Percentiles rank a stretch among this genome's conserved stretches.
These are phyloP conservation scores for Ceratobasidium sp. DNA, from an alignment of 1,284 basidiomycete genomes.

Conservation along the genomic window DNA sequence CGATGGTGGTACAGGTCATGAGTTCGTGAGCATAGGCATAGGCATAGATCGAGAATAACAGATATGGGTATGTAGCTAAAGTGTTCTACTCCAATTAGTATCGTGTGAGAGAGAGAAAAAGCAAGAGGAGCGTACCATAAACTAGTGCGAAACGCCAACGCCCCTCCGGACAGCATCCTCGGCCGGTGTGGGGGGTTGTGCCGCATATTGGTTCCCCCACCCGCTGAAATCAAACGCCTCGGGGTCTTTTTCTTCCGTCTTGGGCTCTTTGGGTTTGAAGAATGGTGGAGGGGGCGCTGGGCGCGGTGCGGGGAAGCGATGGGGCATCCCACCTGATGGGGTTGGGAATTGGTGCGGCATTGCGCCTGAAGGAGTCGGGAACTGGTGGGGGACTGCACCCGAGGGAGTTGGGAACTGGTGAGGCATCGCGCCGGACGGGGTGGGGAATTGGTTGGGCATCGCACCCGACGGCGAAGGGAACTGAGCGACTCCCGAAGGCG, in stretches of 20 bases:
- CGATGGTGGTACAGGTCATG: not conserved
- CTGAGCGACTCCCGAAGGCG: not conserved
- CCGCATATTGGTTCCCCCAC: slow-evolving; percentile 26
- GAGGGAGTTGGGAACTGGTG: not conserved
- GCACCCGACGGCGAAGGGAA: not conserved
- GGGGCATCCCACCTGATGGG: not conserved
- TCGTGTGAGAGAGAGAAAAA: not conserved
- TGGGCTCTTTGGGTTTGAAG: not conserved
- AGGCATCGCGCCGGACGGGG: not conserved
- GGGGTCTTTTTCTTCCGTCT: slow-evolving; percentile 19
- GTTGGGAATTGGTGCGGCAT: not conserved
- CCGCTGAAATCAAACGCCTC: slow-evolving; percentile 34
- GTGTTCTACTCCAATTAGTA: not conserved
- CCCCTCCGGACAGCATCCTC: slow-evolving; percentile 26
- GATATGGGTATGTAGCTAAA: too few species aligned
- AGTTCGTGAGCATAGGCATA: not conserved
- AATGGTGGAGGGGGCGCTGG: slow-evolving; percentile 3
- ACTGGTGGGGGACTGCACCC: not conserved
- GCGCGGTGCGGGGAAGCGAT: not conserved
- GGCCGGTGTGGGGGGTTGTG: slow-evolving; percentile 18
- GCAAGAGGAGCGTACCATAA: not conserved
- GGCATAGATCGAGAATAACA: not conserved
- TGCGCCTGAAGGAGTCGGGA: not conserved
- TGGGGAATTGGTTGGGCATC: not conserved
- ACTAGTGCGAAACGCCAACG: slow-evolving; percentile 11